These are phyloP conservation scores for Venturia aucupariae DNA, from an alignment of 2,329 filamentous ascomycete genomes.

Conservation along the genomic window DNA sequence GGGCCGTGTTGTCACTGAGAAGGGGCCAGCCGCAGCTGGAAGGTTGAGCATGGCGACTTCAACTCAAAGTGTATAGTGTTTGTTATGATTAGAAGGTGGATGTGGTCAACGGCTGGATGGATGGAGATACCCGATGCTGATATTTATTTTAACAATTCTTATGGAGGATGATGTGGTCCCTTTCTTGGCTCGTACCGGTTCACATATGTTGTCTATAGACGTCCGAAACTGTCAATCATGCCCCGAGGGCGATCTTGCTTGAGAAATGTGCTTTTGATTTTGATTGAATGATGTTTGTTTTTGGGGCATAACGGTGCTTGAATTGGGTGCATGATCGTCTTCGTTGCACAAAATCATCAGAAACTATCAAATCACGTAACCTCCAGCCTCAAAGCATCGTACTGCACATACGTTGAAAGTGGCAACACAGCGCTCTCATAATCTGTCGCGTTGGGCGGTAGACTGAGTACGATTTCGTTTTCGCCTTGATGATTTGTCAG, in stretches of 20 bases:
- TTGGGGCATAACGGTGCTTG: no score
- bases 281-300: no score
- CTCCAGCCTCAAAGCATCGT: constrained; percentile 55
- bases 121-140: constrained; percentile 15
- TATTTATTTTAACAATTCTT: constrained; percentile 19
- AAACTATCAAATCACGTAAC: constrained; percentile 27
- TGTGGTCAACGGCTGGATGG: background rate
- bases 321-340: no score
- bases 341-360: no score
- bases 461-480: constrained; percentile 48
- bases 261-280: no score
- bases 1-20: constrained; percentile 78
- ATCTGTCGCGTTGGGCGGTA: constrained; percentile 52
- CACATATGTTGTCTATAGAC: background rate
- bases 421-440: constrained; percentile 50
- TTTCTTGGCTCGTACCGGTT: background rate
- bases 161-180: background rate
- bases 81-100: background rate
- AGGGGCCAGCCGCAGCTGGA: constrained; percentile 57
- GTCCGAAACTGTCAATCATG: background rate
- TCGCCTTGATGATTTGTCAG: constrained; percentile 25
- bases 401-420: constrained; percentile 51
- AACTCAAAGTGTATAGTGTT: background rate
- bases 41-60: background rate
- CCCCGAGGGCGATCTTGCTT: no score